phyloP scores from a whole-genome alignment of 2,329 filamentous ascomycete species.

The Penicillium sp. region DNA sequence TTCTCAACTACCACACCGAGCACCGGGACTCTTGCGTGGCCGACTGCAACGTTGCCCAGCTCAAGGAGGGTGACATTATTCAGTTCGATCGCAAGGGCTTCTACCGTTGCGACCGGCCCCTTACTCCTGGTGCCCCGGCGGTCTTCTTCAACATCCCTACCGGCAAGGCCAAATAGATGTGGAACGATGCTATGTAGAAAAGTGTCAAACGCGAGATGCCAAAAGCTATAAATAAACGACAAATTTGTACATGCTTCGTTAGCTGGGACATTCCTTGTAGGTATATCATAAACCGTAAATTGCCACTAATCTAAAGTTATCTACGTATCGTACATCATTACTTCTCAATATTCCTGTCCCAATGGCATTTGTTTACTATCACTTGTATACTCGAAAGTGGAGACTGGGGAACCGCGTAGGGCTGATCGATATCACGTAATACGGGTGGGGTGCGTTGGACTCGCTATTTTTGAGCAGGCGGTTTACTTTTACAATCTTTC shows the following conservation, averaged over 20 bases:
- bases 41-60: conserved; percentile 70
- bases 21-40: conserved; percentile 69
- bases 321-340: too few relatives aligned
- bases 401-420: neutral
- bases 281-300: too few relatives aligned
- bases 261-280: too few relatives aligned
- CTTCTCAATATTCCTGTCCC: neutral
- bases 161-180: conserved; percentile 48
- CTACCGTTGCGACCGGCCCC: conserved; percentile 72
- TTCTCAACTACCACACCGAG: conserved; percentile 70
- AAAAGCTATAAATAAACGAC: neutral
- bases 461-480: neutral
- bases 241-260: neutral
- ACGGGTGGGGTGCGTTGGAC: neutral
- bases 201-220: neutral
- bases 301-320: too few relatives aligned
- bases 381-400: neutral
- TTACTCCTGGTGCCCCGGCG: conserved; percentile 55
- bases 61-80: conserved; percentile 86
- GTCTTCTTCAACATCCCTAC: conserved; percentile 68
- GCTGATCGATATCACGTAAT: neutral
- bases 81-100: conserved; percentile 93
- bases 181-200: neutral
- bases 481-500: neutral
- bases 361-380: neutral